Percentiles rank a stretch among this genome's conserved stretches.
These are phyloP conservation scores for Mucor indicus DNA, from an alignment of 371 early-diverging fungal genomes.

Conservation along the genomic window DNA sequence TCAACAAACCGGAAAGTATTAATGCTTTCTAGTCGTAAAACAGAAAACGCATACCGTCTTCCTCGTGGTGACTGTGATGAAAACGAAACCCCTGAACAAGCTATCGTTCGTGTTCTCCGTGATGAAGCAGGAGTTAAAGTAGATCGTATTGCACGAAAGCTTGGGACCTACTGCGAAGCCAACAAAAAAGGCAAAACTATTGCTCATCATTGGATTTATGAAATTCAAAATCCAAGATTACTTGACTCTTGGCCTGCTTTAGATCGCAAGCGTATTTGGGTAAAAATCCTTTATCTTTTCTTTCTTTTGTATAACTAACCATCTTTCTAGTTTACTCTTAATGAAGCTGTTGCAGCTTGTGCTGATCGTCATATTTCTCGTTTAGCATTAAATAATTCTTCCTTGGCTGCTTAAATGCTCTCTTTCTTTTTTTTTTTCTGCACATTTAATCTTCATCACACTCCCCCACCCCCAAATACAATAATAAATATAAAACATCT, in stretches of 20 bases:
- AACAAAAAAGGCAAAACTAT: conserved; percentile 45
- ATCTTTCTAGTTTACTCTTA: conserved; percentile 30
- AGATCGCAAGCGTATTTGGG: conserved; percentile 40
- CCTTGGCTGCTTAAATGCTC: too few species aligned
- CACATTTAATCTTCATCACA: too few species aligned
- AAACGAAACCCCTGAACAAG: conserved; percentile 24
- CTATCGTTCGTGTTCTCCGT: conserved; percentile 32
- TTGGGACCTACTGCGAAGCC: conserved; percentile 43
- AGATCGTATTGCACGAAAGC: conserved; percentile 8
- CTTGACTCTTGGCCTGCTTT: conserved; percentile 28
- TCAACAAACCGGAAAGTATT: conserved; percentile 18
- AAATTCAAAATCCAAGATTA: conserved; percentile 23
- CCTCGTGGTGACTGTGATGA: conserved; percentile 35
- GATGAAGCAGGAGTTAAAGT: conserved; percentile 32
- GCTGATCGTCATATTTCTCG: conserved; percentile 36
- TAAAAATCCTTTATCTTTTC: background rate
- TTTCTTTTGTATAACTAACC: background rate
- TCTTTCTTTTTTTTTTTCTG: too few species aligned
- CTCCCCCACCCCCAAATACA: too few species aligned
- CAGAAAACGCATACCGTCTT: conserved; percentile 30
- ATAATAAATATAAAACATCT: too few species aligned
- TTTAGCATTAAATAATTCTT: conserved; percentile 32
- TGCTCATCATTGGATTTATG: conserved; percentile 47
- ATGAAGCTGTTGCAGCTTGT: conserved; percentile 33
- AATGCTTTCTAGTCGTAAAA: conserved; percentile 39